These are phyloP conservation scores for Brassica incana DNA, from an alignment of 345 rosid genomes.

Conservation along the genomic window DNA sequence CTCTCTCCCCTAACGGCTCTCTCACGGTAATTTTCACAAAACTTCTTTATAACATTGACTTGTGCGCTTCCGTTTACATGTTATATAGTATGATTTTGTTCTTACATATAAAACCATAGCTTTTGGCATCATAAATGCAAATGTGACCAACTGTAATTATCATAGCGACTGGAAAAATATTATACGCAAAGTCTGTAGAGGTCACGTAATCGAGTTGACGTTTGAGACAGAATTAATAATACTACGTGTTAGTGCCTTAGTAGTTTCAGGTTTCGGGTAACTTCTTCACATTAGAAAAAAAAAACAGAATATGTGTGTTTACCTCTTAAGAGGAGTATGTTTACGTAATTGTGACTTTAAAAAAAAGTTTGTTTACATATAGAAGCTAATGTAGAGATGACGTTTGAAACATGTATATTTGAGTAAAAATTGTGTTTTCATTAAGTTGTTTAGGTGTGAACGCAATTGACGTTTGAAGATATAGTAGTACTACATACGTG, in stretches of 20 bases:
- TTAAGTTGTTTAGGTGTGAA: not conserved
- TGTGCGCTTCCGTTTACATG: not conserved
- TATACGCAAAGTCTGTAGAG: not conserved
- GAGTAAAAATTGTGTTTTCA: not conserved
- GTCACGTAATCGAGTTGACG: not conserved
- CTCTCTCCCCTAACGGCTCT: slow-evolving; percentile 54
- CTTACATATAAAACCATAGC: not conserved
- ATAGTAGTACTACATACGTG: not conserved
- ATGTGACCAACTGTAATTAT: not conserved
- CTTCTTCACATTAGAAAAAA: no score
- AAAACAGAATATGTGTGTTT: not conserved
- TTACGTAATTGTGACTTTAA: not conserved
- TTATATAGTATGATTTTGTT: not conserved
- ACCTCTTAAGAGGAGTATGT: not conserved
- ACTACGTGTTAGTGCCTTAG: no score
- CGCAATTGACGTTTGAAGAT: not conserved
- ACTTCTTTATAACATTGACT: not conserved
- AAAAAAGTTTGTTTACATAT: not conserved
- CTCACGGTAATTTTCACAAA: slow-evolving; percentile 37
- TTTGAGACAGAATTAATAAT: no score
- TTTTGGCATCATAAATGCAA: not conserved
- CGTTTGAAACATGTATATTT: slow-evolving; percentile 1
- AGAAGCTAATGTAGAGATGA: not conserved
- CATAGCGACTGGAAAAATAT: not conserved
- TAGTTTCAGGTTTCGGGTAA: no score